Conservation (phyloP, 2,329 filamentous ascomycete species). For the Gaeumannomyces tritici region DNA sequence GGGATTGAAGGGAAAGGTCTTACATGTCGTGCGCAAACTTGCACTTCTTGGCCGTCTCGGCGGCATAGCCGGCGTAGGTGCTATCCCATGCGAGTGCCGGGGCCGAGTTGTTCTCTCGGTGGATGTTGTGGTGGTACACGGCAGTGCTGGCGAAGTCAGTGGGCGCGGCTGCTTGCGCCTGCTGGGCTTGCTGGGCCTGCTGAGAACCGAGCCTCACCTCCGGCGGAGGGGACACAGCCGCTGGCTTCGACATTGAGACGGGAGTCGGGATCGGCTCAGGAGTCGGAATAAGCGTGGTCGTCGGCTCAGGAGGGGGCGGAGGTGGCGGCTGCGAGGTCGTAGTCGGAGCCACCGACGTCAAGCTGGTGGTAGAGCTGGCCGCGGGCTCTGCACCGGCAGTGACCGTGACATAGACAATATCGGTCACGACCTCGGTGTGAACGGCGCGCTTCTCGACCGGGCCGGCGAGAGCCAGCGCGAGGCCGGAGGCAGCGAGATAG, state of each 20-base stretch:
- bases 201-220: conserved; percentile 4
- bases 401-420: conserved; percentile 34
- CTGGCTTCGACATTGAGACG: neutral
- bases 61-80: conserved; percentile 53
- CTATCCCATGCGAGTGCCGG: conserved; percentile 55
- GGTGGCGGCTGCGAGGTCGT: conserved; percentile 13
- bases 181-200: conserved; percentile 5
- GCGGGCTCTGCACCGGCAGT: conserved; percentile 17
- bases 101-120: conserved; percentile 75
- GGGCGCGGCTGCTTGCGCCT: conserved; percentile 7
- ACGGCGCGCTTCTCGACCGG: conserved; percentile 32
- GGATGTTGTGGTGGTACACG: conserved; percentile 73
- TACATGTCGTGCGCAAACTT: conserved; percentile 69
- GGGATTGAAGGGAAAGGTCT: conserved; percentile 22
- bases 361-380: conserved; percentile 8
- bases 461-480: conserved; percentile 33
- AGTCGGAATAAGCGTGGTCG: conserved; percentile 1
- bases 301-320: conserved; percentile 12
- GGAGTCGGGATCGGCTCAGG: neutral
- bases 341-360: conserved; percentile 8
- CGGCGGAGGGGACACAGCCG: neutral
- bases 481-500: conserved; percentile 33
- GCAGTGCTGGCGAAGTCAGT: conserved; percentile 26
- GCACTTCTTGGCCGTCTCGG: conserved; percentile 55
- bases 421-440: conserved; percentile 29